Conservation (phyloP, 768 basidiomycete species). For the Pleurotus ostreatus region DNA sequence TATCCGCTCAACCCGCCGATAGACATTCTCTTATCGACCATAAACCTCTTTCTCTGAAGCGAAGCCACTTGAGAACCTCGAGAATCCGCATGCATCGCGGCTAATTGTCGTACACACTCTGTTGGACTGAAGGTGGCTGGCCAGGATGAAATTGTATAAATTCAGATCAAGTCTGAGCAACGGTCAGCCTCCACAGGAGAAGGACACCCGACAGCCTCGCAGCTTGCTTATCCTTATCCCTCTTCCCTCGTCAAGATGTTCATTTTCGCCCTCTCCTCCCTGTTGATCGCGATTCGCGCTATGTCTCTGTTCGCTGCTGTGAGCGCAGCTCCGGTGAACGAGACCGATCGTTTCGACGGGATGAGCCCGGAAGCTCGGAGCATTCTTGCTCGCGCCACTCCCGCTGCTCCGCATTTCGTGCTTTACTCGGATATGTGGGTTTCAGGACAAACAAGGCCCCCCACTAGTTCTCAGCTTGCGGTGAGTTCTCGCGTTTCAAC, state of each 20-base stretch:
- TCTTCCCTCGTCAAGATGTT: neutral
- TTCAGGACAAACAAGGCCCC: conserved; percentile 35
- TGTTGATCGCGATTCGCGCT: neutral
- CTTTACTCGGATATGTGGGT: conserved; percentile 33
- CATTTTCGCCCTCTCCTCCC: conserved; percentile 1
- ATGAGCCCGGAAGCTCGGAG: conserved; percentile 6
- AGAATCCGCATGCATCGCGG: conserved; percentile 6
- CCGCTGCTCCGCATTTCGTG: conserved; percentile 35
- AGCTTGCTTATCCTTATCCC: neutral
- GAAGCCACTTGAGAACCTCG: conserved; percentile 1
- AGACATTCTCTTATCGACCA: neutral
- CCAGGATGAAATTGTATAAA: conserved; percentile 1
- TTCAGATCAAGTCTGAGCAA: neutral
- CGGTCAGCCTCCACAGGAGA: neutral
- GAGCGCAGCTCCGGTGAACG: neutral
- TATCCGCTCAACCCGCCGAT: neutral
- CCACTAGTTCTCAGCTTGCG: conserved; percentile 24
- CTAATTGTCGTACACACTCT: neutral
- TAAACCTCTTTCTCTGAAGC: neutral
- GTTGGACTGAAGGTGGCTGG: neutral
- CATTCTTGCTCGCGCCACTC: conserved; percentile 13
- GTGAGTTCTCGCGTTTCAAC: conserved; percentile 16
- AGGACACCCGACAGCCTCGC: too few relatives aligned
- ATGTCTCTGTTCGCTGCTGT: neutral
- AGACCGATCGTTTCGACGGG: neutral